Evolutionary conservation across 495 filamentous ascomycete genomes (phyloP).

Genomic region (Penicillium egyptiacum): DNA sequence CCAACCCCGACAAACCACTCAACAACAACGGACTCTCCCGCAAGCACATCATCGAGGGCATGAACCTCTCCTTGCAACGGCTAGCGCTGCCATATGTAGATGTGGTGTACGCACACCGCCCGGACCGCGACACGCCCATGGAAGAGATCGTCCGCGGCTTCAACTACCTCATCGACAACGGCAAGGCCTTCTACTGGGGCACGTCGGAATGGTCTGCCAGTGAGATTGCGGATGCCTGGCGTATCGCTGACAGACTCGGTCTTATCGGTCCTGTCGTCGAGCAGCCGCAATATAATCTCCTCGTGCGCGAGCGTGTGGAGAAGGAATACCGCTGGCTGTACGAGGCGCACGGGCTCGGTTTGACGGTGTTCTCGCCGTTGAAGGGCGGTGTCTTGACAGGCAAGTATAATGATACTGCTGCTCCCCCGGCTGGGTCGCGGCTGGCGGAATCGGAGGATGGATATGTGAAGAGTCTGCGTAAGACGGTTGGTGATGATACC

Average conservation of each 20-base stretch:
- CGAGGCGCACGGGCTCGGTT: slow-evolving; percentile 61
- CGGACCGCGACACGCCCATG: slow-evolving; percentile 80
- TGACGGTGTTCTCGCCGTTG: slow-evolving; percentile 74
- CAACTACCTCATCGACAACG: slow-evolving; percentile 73
- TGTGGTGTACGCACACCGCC: slow-evolving; percentile 80
- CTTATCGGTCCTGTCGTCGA: slow-evolving; percentile 83
- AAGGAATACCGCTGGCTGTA: slow-evolving; percentile 69
- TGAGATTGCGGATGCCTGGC: slow-evolving; percentile 76
- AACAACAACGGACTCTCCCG: slow-evolving; percentile 78
- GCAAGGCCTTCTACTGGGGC: slow-evolving; percentile 88
- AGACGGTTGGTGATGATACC: slow-evolving; percentile 23
- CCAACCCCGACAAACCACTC: slow-evolving; percentile 59
- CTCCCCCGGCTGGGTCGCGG: slow-evolving; percentile 37
- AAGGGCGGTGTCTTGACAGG: slow-evolving; percentile 73
- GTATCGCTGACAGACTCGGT: slow-evolving; percentile 67
- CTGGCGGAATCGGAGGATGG: slow-evolving; percentile 43
- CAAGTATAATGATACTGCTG: slow-evolving; percentile 68
- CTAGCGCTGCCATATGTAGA: slow-evolving; percentile 73
- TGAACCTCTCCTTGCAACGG: slow-evolving; percentile 62
- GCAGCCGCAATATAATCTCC: slow-evolving; percentile 83
- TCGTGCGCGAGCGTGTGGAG: slow-evolving; percentile 71
- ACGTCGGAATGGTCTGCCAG: slow-evolving; percentile 83
- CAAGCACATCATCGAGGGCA: slow-evolving; percentile 80
- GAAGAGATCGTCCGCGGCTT: slow-evolving; percentile 84
- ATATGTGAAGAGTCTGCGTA: slow-evolving; percentile 35